Percentiles rank a stretch among this genome's conserved stretches.
Evolutionary conservation across 2,329 filamentous ascomycete species (phyloP).

Genomic region (Colletotrichum kahawae): DNA sequence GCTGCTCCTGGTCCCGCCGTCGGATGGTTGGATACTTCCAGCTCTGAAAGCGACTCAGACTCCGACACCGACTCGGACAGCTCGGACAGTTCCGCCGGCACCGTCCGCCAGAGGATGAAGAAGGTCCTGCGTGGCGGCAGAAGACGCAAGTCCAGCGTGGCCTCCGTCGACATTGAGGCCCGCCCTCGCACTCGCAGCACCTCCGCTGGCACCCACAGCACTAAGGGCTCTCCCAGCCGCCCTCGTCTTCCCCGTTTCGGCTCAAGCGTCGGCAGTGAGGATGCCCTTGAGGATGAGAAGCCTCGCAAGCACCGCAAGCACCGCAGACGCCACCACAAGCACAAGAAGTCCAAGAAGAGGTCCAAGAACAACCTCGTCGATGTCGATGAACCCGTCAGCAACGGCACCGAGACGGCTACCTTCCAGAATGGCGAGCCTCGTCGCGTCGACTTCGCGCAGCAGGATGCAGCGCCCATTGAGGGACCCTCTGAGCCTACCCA

Average conservation of each 20-base stretch:
- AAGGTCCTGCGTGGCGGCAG: constrained; percentile 74
- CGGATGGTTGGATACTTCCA: constrained; percentile 78
- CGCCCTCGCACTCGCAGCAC: constrained; percentile 40
- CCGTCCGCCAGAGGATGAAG: constrained; percentile 77
- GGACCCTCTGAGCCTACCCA: constrained; percentile 26
- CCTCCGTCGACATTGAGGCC: constrained; percentile 65
- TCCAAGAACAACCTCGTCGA: constrained; percentile 38
- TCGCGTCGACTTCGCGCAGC: constrained; percentile 63
- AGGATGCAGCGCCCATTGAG: constrained; percentile 32
- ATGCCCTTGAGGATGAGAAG: constrained; percentile 51
- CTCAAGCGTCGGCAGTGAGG: constrained; percentile 45
- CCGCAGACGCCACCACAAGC: constrained; percentile 42
- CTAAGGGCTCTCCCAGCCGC: constrained; percentile 43
- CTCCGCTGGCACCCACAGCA: constrained; percentile 44
- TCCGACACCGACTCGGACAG: constrained; percentile 74
- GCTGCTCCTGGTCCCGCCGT: constrained; percentile 84
- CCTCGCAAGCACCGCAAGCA: constrained; percentile 36
- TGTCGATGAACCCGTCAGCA: constrained; percentile 32
- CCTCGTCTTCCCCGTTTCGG: constrained; percentile 39
- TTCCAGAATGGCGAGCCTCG: constrained; percentile 48
- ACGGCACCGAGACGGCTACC: constrained; percentile 28
- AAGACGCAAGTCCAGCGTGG: constrained; percentile 78
- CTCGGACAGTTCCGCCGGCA: constrained; percentile 59
- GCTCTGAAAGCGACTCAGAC: constrained; percentile 58
- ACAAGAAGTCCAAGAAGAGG: constrained; percentile 51